Conservation (phyloP, 306 rosid species). For the Purshia tridentata region DNA sequence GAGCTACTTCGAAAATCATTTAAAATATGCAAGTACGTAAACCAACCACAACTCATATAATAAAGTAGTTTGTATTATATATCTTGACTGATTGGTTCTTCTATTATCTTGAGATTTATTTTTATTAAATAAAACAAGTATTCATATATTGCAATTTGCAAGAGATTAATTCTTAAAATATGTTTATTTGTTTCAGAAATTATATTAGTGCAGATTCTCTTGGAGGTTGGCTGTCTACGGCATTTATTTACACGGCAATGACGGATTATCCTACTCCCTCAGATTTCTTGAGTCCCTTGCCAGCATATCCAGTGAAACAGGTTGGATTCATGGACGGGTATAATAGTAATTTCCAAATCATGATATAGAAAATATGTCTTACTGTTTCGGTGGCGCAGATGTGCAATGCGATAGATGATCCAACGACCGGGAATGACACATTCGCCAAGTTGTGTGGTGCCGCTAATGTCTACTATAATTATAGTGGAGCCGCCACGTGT, state of each 20-base stretch:
- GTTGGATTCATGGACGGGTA: slow-evolving; percentile 21
- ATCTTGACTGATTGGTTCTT: too few relatives aligned
- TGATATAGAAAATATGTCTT: too few relatives aligned
- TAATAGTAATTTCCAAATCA: neutral
- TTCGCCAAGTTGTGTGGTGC: slow-evolving; percentile 61
- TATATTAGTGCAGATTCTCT: slow-evolving; percentile 14
- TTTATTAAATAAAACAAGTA: too few relatives aligned
- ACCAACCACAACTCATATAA: neutral
- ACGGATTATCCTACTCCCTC: slow-evolving; percentile 92
- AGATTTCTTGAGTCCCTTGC: slow-evolving; percentile 64
- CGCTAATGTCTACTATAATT: slow-evolving; percentile 65
- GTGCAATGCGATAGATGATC: slow-evolving; percentile 71
- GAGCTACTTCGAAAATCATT: slow-evolving; percentile 53
- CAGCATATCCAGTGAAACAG: slow-evolving; percentile 81
- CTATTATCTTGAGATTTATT: too few relatives aligned
- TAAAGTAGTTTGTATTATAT: neutral
- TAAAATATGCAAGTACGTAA: slow-evolving; percentile 63
- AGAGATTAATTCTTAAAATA: neutral
- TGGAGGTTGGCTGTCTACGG: slow-evolving; percentile 46
- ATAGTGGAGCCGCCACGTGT: slow-evolving; percentile 52
- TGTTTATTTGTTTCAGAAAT: slow-evolving; percentile 27
- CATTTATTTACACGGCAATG: slow-evolving; percentile 61
- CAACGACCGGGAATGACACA: slow-evolving; percentile 39
- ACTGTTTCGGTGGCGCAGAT: slow-evolving; percentile 39
- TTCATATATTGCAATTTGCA: too few relatives aligned